Percentiles rank a stretch among this genome's conserved stretches.
Conservation (phyloP, 2,329 filamentous ascomycete species). For the Moelleriella libera region DNA sequence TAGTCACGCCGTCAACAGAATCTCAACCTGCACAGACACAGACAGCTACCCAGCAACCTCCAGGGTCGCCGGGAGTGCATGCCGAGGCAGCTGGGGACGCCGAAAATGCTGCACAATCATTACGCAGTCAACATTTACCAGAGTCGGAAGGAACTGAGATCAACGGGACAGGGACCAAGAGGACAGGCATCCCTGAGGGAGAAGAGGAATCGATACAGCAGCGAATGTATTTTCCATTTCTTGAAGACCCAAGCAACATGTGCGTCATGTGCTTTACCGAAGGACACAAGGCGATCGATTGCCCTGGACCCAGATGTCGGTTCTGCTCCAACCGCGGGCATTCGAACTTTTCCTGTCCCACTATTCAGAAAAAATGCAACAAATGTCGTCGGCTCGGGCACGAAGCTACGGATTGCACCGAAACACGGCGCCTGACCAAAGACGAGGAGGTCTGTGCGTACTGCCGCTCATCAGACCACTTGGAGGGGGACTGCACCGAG, state of each 20-base stretch:
- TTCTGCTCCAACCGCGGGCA: conserved; percentile 33
- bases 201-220: conserved; percentile 24
- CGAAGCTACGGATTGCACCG: conserved; percentile 30
- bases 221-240: conserved; percentile 36
- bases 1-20: background rate
- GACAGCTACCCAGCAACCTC: no score
- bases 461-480: conserved; percentile 41
- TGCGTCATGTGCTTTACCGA: conserved; percentile 37
- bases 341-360: conserved; percentile 34
- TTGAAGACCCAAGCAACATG: conserved; percentile 23
- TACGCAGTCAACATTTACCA: background rate
- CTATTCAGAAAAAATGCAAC: conserved; percentile 30
- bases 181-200: conserved; percentile 11
- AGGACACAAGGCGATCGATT: conserved; percentile 30
- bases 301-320: conserved; percentile 30
- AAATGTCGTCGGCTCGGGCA: conserved; percentile 55
- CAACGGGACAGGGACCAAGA: conserved; percentile 3
- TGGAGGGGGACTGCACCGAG: conserved; percentile 43
- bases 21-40: background rate
- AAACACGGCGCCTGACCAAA: conserved; percentile 37
- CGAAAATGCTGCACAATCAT: no score
- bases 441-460: conserved; percentile 45
- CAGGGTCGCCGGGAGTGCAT: no score
- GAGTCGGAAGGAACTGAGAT: conserved; percentile 1
- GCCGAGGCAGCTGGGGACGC: no score